Percentiles rank a stretch among this genome's conserved stretches.
Conservation (phyloP, 192 early-diverging fungal species). For the Jimgerdemannia flammicorona region DNA sequence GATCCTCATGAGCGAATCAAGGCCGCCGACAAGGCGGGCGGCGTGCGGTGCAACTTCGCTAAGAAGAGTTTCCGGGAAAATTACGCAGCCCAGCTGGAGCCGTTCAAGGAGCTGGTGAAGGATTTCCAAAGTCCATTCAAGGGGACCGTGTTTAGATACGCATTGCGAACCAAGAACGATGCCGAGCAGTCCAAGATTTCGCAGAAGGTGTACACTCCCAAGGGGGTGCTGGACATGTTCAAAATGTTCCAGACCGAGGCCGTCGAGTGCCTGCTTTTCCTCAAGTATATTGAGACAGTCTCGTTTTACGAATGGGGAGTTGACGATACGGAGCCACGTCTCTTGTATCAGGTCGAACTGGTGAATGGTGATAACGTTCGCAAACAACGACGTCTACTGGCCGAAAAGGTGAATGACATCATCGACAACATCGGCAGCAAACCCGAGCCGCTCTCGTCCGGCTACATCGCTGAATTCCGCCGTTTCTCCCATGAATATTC, state of each 20-base stretch:
- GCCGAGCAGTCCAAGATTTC: conserved; percentile 23
- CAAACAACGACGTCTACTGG: neutral
- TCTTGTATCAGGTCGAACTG: conserved; percentile 22
- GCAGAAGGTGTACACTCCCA: conserved; percentile 13
- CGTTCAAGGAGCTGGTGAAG: conserved; percentile 23
- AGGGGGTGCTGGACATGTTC: conserved; percentile 24
- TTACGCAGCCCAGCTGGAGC: conserved; percentile 22
- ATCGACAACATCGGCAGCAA: neutral
- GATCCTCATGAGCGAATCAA: conserved; percentile 28
- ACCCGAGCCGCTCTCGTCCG: neutral
- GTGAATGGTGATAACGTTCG: conserved; percentile 19
- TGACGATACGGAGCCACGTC: neutral
- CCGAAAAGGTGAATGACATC: conserved; percentile 6
- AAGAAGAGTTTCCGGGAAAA: neutral
- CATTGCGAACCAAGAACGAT: conserved; percentile 28
- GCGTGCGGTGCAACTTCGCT: conserved; percentile 13
- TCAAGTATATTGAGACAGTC: conserved; percentile 30
- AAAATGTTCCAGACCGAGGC: conserved; percentile 20
- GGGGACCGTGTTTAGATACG: conserved; percentile 37
- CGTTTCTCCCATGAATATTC: conserved; percentile 16
- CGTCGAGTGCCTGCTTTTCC: conserved; percentile 23
- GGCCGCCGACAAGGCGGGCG: conserved; percentile 5
- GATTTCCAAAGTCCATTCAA: conserved; percentile 22
- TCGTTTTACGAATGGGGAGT: conserved; percentile 24
- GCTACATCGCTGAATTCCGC: conserved; percentile 14